Base-by-base conservation (phyloP, 768 basidiomycete species). In the Boletus tylopilopsis region DNA sequence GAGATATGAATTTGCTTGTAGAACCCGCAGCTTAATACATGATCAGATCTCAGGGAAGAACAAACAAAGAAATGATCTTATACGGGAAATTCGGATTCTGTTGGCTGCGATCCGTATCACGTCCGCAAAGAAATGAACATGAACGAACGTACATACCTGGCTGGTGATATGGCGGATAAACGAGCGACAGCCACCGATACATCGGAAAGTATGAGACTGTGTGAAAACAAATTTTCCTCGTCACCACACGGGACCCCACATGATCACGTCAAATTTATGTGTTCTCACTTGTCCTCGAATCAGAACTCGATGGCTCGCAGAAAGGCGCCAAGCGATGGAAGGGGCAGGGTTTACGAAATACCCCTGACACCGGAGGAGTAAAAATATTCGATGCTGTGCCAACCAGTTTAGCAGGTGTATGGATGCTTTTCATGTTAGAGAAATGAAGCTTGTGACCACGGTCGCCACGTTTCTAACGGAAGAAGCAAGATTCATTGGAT, bases 371-470 rank as follows among this genome's bases (percentile, higher is more conserved):
- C 60, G 63, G 53, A 11, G 57, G 45, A 39, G 40, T 27, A 51
- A 48, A 62, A 63, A 41, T n/a, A 5, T 19, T 42, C 53, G 35
- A 62, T 64, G 62, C 61, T 62, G 61, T 62, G 61, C 33, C 1
- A 22, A 15, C 10, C 9, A 2, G 7, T 30, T 30, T 12, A 6
- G 29, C 29, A 30, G 29, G 29, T 30, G 29, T 30, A 30, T 30
- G n/a, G n/a, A n/a, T n/a, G n/a, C n/a, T n/a, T n/a, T n/a, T n/a
- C n/a, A n/a, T n/a, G n/a, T n/a, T 12, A 6, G 29, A 30, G 38
- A 47, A 48, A 51, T 47, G 43, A 47, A 37, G 34, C 39, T 9
- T 18, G 33, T 62, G 45, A 34, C 30, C 51, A 47, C 39, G 24
- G 24, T 8, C 22, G 48, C 19, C 32, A 30, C 22, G 10, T 33